Percentiles rank a stretch among this genome's conserved stretches.
Evolutionary conservation across 768 basidiomycete genomes (phyloP).

Genomic region (Pleurotus eryngii): DNA sequence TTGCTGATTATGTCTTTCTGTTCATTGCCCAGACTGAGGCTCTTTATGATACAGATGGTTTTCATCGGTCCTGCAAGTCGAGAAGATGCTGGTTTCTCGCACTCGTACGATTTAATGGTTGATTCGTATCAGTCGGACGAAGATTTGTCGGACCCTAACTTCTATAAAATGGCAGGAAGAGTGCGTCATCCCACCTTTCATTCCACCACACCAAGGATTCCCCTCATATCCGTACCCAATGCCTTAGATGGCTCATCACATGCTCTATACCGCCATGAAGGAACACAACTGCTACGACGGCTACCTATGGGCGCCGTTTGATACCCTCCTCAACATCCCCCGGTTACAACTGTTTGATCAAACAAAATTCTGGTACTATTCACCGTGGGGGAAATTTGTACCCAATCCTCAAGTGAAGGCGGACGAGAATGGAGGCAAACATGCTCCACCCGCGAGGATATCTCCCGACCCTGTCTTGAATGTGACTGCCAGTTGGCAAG

Average conservation of each 20-base stretch:
- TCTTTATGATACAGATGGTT: constrained; percentile 30
- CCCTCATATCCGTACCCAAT: background rate
- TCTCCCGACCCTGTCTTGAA: constrained; percentile 37
- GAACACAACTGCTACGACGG: constrained; percentile 45
- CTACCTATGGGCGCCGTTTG: constrained; percentile 52
- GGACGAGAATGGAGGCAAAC: constrained; percentile 10
- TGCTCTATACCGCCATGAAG: constrained; percentile 44
- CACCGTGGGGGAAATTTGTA: constrained; percentile 41
- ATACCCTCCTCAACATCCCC: constrained; percentile 47
- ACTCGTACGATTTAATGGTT: constrained; percentile 48
- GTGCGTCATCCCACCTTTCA: constrained; percentile 18
- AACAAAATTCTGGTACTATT: constrained; percentile 47
- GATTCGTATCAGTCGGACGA: constrained; percentile 45
- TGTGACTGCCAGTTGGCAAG: constrained; percentile 35
- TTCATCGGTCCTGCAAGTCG: constrained; percentile 45
- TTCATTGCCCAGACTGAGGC: background rate
- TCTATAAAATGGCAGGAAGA: constrained; percentile 42
- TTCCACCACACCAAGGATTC: no score
- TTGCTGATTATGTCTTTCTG: background rate
- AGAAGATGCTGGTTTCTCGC: constrained; percentile 42
- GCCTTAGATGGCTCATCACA: constrained; percentile 47
- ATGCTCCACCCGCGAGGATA: constrained; percentile 36
- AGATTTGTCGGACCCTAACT: constrained; percentile 31
- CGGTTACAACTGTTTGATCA: constrained; percentile 45
- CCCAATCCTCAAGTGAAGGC: constrained; percentile 32